Evolutionary conservation across 2,329 filamentous ascomycete species (phyloP), one percentile per base, ranked within the genome.

Genomic region (Fusarium clavum): DNA sequence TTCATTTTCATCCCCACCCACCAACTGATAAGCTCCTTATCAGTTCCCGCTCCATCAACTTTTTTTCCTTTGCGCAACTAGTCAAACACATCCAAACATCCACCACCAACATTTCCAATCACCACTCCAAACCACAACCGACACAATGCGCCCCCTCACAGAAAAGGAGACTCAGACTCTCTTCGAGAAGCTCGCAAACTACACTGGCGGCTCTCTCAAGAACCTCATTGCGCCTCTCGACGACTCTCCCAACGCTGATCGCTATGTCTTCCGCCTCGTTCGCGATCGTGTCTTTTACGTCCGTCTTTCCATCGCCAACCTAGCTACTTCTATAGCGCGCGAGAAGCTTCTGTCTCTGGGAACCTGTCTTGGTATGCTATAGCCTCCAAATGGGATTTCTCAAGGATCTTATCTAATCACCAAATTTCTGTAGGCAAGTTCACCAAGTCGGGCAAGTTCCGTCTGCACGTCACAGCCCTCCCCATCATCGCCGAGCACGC

Each of bases 361-460:
- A 27, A 95, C 92, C 25, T 98, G 94, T 79, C 83, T 98, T 14
- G 89, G 88, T 87, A 81, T 46, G 77, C 68, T 30, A 5, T 47
- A 27, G 20, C 25, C 24, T 22, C 20, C 3, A 12, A 20, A 5
- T n/a, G 7, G 29, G 14, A 13, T 5, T n/a, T 18, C 8, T 4
- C 32, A 14, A 24, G 14, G 49, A 63, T 32, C 25, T 20, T 29
- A 14, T 44, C 71, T 74, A 65, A 74, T 51, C 49, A 18, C 38
- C 27, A 24, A 30, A 46, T 30, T 24, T 52, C 20, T 56, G 44
- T 40, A 88, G 94, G 94, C 77, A 97, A 98, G 80, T 97, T 98
- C 84, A 98, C 94, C 67, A 98, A 98, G 85, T 93, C 94, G 7
- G 94, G 94, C 69, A 98, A 98, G 81, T 98, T 99, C 84, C 86